Percentiles rank a stretch among this genome's conserved stretches.
Conservation (phyloP, 495 filamentous ascomycete species). For the Xylaria flabelliformis region DNA sequence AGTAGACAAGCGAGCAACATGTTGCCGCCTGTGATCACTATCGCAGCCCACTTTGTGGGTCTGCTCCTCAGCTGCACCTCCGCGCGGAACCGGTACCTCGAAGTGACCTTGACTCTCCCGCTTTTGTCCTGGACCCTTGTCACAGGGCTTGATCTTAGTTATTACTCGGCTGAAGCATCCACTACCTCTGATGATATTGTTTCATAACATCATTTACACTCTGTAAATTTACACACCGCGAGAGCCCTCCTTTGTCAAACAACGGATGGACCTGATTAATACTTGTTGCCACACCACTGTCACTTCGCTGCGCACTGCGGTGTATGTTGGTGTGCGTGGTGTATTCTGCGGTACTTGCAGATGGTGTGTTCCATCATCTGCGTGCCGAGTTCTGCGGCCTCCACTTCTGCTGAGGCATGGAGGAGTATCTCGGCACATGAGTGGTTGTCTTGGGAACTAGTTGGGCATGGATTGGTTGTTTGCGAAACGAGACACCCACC, state of each 20-base stretch:
- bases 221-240: background rate
- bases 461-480: slow-evolving; percentile 35
- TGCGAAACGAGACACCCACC: slow-evolving; percentile 43
- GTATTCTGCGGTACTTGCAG: slow-evolving; percentile 27
- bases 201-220: slow-evolving; percentile 13
- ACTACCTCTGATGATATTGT: slow-evolving; percentile 14
- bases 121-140: slow-evolving; percentile 12
- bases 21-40: slow-evolving; percentile 8
- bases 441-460: slow-evolving; percentile 32
- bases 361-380: slow-evolving; percentile 30
- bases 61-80: slow-evolving; percentile 14
- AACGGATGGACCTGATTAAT: background rate
- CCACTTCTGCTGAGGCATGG: slow-evolving; percentile 26
- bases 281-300: background rate
- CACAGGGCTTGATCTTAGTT: slow-evolving; percentile 17
- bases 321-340: background rate
- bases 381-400: slow-evolving; percentile 26
- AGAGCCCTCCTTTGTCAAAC: background rate
- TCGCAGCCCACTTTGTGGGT: slow-evolving; percentile 6
- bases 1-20: background rate
- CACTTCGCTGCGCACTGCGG: background rate
- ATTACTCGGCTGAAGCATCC: slow-evolving; percentile 14
- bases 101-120: background rate
- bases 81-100: slow-evolving; percentile 11
- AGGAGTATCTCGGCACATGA: slow-evolving; percentile 30